A percentile compares a stretch with the other conserved stretches of the same genome.
These are phyloP conservation scores for Cryptococcus neoformans DNA, from an alignment of 1,284 basidiomycete genomes.

Conservation along the genomic window DNA sequence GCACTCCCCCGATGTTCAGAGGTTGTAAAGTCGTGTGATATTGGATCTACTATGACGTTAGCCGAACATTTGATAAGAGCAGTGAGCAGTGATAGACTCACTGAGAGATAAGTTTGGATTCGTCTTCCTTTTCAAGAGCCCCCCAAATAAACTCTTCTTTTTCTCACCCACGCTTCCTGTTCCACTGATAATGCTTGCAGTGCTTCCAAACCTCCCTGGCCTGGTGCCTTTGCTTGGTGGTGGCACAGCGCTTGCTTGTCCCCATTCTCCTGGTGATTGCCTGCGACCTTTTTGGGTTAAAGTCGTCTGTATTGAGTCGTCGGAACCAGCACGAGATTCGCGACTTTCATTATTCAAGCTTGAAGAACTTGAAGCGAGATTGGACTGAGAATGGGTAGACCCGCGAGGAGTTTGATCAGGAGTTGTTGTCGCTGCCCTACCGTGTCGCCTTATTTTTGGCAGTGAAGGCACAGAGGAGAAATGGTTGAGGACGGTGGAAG, in stretches of 20 bases:
- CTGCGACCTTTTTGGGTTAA: constrained; percentile 1
- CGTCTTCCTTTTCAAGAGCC: constrained; percentile 31
- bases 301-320: constrained; percentile 28
- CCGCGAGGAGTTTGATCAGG: not conserved
- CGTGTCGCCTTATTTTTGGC: constrained; percentile 20
- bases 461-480: constrained; percentile 31
- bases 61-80: not conserved
- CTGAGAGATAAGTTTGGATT: constrained; percentile 20
- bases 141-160: constrained; percentile 42
- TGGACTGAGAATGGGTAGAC: not conserved
- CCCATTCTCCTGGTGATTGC: constrained; percentile 7
- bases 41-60: constrained; percentile 1
- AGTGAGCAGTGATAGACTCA: constrained; percentile 4
- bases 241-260: not conserved
- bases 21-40: constrained; percentile 16
- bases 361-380: constrained; percentile 2
- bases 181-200: constrained; percentile 16
- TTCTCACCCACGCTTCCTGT: constrained; percentile 22
- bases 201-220: constrained; percentile 23
- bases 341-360: constrained; percentile 1
- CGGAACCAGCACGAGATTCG: constrained; percentile 20
- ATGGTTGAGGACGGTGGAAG: constrained; percentile 19
- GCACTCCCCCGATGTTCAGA: constrained; percentile 14
- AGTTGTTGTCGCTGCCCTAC: constrained; percentile 12
- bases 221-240: not conserved